These are phyloP conservation scores for Halenospora varia DNA, from an alignment of 495 filamentous ascomycete genomes.

Conservation along the genomic window DNA sequence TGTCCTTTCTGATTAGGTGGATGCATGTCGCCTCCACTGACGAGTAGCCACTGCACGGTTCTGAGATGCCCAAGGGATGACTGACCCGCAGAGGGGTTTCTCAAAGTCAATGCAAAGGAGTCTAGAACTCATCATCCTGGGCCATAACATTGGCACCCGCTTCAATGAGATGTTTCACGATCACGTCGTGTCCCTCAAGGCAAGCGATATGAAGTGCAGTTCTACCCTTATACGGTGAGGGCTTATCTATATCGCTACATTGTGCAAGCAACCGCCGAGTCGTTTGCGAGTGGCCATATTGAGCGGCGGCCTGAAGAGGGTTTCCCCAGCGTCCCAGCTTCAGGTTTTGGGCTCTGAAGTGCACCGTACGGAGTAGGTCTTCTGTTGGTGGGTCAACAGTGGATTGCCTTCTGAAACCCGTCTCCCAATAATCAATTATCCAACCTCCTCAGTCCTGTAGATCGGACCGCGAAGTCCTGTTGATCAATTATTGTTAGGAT, in stretches of 20 bases:
- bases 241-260: slow-evolving; percentile 6
- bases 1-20: slow-evolving; percentile 1
- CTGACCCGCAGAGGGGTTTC: not conserved
- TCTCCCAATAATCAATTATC: too few species aligned
- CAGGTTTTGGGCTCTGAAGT: too few species aligned
- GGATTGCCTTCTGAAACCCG: too few species aligned
- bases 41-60: slow-evolving; percentile 5
- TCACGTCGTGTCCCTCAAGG: not conserved
- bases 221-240: slow-evolving; percentile 4
- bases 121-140: slow-evolving; percentile 8
- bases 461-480: too few species aligned
- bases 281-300: not conserved
- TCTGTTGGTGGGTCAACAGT: too few species aligned
- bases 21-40: slow-evolving; percentile 1
- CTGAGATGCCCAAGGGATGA: slow-evolving; percentile 1
- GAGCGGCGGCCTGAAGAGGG: slow-evolving; percentile 2
- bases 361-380: too few species aligned
- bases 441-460: too few species aligned
- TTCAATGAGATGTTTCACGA: slow-evolving; percentile 7
- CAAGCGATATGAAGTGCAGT: slow-evolving; percentile 6
- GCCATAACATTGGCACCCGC: slow-evolving; percentile 3
- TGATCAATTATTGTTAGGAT: too few species aligned
- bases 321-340: slow-evolving; percentile 4
- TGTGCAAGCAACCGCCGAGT: not conserved
- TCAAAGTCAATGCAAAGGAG: slow-evolving; percentile 1